Evolutionary conservation across 768 basidiomycete species (phyloP), one percentile per base, ranked within the genome.

Genomic region (Sarcodon sp.): DNA sequence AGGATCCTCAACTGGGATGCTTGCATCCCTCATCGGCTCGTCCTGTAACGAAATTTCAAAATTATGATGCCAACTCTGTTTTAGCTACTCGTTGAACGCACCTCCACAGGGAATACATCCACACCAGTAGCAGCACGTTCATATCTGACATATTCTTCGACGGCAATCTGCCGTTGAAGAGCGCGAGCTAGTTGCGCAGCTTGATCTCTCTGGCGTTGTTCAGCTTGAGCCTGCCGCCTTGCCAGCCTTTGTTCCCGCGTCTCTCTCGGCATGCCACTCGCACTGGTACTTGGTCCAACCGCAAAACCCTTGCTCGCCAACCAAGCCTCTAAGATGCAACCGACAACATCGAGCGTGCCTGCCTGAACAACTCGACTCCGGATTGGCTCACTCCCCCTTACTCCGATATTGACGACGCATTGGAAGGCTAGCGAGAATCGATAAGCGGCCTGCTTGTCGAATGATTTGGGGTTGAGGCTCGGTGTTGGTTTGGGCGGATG

Each of bases 401-500:
- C 93, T 35, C 94, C 94, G 57, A 97, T 90, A 63, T 99, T 98
- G 52, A 93, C 92, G 41, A 98, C 81, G 58, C 90, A 96, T 60
- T 97, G 92, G 60, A 99, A 93, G 1, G 94, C 94, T 50, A 97
- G 77, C 0, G 84, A 83, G 60, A 96, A 94, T 7, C 88, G 79
- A 57, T 87, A 87, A 0, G 88, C 87, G 31, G 87, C 83, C 56
- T 86, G 83, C 51, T 85, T 87, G 66, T 90, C 88, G 54, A 79
- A 88, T 0, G 70, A 61, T 21, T 70, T 68, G 0, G 85, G 85
- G 54, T 83, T 83, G 36, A 86, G 72, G 1, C 75, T 77, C 0
- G 86, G 80, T 0, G 66, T 53, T 4, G 70, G 69, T 51, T 77
- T 77, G 4, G 75, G 68, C 0, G 77, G 73, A 16, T 75, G 74